These are phyloP conservation scores for Fusarium nygamai DNA, from an alignment of 2,329 filamentous ascomycete genomes.

Conservation along the genomic window DNA sequence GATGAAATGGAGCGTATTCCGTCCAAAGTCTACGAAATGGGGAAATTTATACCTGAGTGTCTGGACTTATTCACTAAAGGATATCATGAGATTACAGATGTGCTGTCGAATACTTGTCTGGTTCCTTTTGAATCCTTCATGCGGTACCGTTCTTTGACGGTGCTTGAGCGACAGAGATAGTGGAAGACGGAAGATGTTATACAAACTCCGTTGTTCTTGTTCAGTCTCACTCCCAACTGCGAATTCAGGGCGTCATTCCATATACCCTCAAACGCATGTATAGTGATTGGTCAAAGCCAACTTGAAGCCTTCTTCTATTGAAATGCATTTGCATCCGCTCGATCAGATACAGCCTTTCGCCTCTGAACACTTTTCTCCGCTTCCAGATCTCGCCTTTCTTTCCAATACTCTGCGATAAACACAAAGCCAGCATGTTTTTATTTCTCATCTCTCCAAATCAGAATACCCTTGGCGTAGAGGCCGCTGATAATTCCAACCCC, in stretches of 20 bases:
- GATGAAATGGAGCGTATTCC: not conserved
- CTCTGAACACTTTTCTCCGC: not conserved
- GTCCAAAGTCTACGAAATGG: not conserved
- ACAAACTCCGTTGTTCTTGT: not conserved
- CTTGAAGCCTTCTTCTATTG: no score
- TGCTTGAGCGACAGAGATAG: not conserved
- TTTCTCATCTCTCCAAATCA: constrained; percentile 40
- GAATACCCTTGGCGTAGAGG: constrained; percentile 50
- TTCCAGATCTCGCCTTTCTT: not conserved
- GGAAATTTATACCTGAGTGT: not conserved
- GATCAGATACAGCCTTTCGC: not conserved
- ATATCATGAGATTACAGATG: not conserved
- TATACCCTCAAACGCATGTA: not conserved
- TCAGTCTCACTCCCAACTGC: not conserved
- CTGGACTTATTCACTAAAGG: not conserved
- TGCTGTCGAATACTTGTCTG: not conserved
- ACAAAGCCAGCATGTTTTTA: not conserved
- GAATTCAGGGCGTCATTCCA: not conserved
- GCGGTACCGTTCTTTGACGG: not conserved
- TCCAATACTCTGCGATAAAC: not conserved
- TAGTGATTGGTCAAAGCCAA: not conserved
- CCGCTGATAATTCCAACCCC: constrained; percentile 50
- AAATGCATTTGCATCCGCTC: no score
- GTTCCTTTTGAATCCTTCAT: not conserved
- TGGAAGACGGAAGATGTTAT: not conserved